Base-by-base conservation (phyloP, 495 filamentous ascomycete genomes). In the Corynascus novoguineensis region DNA sequence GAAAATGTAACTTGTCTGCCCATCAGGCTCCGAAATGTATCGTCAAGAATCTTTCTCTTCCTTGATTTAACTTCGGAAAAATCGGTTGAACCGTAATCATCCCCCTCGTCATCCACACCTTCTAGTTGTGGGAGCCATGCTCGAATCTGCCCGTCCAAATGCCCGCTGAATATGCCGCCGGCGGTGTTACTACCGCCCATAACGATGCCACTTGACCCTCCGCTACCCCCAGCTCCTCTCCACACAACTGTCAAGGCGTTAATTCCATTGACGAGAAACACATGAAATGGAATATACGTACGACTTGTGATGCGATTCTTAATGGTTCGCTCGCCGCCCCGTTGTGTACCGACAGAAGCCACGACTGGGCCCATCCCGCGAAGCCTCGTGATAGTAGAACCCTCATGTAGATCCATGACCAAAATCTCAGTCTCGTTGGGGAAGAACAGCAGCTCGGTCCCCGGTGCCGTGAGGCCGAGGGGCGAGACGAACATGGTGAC, bases 391-490 rank as follows among this genome's bases (percentile, higher is more conserved):
- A 92, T 60, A 28, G 90, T 74, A n/a, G 73, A 78, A 0, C 90
- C 90, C 58, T 90, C 82, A 41, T 86, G 83, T 3, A 93, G 71
- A 58, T 89, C 86, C 59, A 88, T 84, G 64, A 86, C 80, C 24
- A 95, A 73, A 8, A 96, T 84, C 65, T 92, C 89, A 47, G 76
- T 80, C 58, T 87, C 84, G 55, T 90, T 93, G 0, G 88, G 81
- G 73, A 85, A 93, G 52, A 89, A 79, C 4, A 96, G 74, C 2
- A 87, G 69, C 57, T 88, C 82, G 40, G 80, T 76, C 1, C 80
- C 78, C 0, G 79, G 66, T 9, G 61, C 64, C 40, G 76, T 77
- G 31, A 82, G 51, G 17, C 73, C 69, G 15, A 66, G 74, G 1
- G 88, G 87, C 7, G 83, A 74, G 24, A 84, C 68, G 55, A 89